Evolutionary conservation across 2,329 filamentous ascomycete species (phyloP), one percentile per base, ranked within the genome.

Genomic region (Chaetomium globosum): DNA sequence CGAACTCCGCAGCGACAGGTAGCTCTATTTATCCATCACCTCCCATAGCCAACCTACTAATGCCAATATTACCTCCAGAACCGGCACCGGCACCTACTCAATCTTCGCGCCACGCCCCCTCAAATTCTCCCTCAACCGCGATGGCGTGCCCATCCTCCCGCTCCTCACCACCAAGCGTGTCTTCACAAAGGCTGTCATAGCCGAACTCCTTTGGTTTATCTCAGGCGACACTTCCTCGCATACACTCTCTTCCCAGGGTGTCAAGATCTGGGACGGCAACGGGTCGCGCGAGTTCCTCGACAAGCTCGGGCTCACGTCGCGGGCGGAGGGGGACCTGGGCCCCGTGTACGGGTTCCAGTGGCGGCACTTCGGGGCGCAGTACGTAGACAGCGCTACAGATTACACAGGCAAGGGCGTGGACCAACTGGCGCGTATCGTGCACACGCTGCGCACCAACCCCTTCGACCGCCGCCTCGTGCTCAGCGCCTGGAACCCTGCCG

Each of bases 221-320:
- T 85, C 87, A 53, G 95, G 92, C 73, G 87, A 82, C 73, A 99
- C 95, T 2, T 92, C 91, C 0, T 93, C 92, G 1, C 79, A 87
- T 4, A 82, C 92, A 0, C 87, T 99, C 3, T 89, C 87, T 66
- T 87, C 88, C 13, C 87, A 89, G 1, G 92, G 93, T 33, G 88
- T 99, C 73, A 96, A 96, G 79, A 99, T 99, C 76, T 99, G 95
- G 95, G 95, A 99, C 76, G 94, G 93, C 73, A 99, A 99, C 75
- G 95, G 94, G 52, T 93, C 89, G 55, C 91, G 95, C 72, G 90
- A 88, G 74, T 98, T 90, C 77, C 90, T 99, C 46, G 94, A 99
- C 80, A 88, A 83, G 68, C 85, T 95, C 1, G 94, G 94, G 0
- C 85, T 98, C 7, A 82, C 83, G 0, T 88, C 97, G 75, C 91